These are phyloP conservation scores for Solanum ossicruentum DNA, from an alignment of 257 asterid species.

Conservation along the genomic window DNA sequence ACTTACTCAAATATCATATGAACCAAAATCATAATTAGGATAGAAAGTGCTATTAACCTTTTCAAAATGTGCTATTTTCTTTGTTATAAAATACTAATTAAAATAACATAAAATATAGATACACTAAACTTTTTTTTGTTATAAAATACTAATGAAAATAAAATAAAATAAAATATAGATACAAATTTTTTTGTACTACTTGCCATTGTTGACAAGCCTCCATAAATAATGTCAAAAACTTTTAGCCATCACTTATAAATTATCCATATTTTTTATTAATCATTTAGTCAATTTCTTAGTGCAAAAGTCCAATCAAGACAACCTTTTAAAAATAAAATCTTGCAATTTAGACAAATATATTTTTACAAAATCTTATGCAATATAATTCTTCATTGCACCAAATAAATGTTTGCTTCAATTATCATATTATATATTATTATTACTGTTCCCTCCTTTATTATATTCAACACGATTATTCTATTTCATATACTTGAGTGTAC, in stretches of 20 bases:
- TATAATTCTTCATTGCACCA: background rate
- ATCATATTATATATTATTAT: background rate
- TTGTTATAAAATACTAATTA: background rate
- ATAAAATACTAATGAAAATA: background rate
- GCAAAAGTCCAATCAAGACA: background rate
- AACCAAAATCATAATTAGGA: background rate
- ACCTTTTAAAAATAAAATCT: background rate
- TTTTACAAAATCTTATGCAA: background rate
- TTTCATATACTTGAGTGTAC: too few species aligned
- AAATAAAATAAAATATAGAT: background rate
- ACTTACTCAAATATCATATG: background rate
- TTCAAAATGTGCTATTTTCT: background rate
- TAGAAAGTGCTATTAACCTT: background rate
- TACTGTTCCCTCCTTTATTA: fast-evolving
- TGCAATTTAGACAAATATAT: background rate
- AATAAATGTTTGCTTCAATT: background rate
- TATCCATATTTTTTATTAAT: background rate
- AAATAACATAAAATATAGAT: background rate
- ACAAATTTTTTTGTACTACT: background rate
- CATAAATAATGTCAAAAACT: background rate
- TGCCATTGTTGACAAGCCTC: background rate
- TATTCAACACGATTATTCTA: background rate
- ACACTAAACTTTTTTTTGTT: background rate
- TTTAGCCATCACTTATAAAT: background rate
- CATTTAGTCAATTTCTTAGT: background rate